Base-by-base conservation (phyloP, 768 basidiomycete genomes). In the Mycena galopus region DNA sequence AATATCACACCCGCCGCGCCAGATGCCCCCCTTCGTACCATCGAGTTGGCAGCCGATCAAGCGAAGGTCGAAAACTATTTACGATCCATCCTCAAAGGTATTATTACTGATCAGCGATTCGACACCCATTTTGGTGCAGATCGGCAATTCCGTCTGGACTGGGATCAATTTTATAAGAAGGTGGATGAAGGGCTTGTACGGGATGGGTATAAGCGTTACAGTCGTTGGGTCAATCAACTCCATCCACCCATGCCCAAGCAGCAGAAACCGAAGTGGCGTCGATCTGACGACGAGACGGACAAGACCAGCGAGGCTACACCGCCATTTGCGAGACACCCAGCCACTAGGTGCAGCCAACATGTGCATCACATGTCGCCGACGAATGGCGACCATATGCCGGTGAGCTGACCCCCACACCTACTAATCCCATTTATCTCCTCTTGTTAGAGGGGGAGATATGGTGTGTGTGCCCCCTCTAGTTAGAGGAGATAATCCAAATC, bases 121-220 rank as follows among this genome's bases (percentile, higher is more conserved):
- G 55, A 56, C 55, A 30, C 55, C 55, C 17, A 56, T 56, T 56
- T 56, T 32, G 55, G 55, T 56, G 55, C 55, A 56, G 55, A 56
- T 56, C 55, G 30, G 29, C 55, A 56, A 56, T 56, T 56, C 30
- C 29, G 55, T 32, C 55, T 56, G 30, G 55, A 56, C 55, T 56
- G 55, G 29, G 55, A 56, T n/a, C 55, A 56, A 56, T 56, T 56
- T 32, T 56, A 56, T 56, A 56, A 56, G 55, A 56, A 56, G 55
- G 55, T 56, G 55, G 55, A 56, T 56, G 55, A 30, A 56, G 55
- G 55, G 55, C 55, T 56, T 56, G 55, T 56, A 56, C 55, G 55
- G 30, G 55, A 56, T 21, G 55, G 55, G 55, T 56, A 56, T 56
- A 56, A 56, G 30, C 55, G 55, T 56, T 56, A 56, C 55, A 56